These are phyloP conservation scores for Ustulina deusta DNA, from an alignment of 2,329 filamentous ascomycete genomes.

Conservation along the genomic window DNA sequence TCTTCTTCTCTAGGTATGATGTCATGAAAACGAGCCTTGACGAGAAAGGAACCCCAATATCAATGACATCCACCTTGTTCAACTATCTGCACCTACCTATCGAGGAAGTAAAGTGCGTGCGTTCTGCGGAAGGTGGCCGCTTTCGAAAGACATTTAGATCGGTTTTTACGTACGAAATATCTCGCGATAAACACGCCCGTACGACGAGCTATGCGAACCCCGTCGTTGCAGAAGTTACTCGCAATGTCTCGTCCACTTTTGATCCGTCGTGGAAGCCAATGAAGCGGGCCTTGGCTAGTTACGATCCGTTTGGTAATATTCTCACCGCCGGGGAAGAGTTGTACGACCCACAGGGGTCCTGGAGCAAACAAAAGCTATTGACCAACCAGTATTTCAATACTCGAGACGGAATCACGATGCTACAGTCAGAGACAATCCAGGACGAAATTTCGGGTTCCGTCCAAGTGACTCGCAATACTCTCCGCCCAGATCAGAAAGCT, in stretches of 20 bases:
- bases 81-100: slow-evolving; percentile 19
- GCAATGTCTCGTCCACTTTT: not conserved
- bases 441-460: not conserved
- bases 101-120: not conserved
- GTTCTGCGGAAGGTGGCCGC: not conserved
- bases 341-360: not conserved
- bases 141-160: slow-evolving; percentile 2
- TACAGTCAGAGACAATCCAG: not conserved
- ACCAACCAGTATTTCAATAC: not conserved
- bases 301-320: not conserved
- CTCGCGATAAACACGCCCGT: not conserved
- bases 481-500: not conserved
- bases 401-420: not conserved
- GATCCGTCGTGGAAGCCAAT: not conserved
- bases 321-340: not conserved
- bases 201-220: not conserved
- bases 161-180: not conserved
- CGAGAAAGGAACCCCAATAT: not conserved
- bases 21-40: slow-evolving; percentile 8
- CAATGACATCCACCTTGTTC: slow-evolving; percentile 10
- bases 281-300: not conserved
- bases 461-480: not conserved
- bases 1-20: not conserved
- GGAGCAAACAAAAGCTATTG: not conserved
- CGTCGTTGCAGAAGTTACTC: not conserved